These are phyloP conservation scores for Leptosphaerulina australis DNA, from an alignment of 2,329 filamentous ascomycete species.

Conservation along the genomic window DNA sequence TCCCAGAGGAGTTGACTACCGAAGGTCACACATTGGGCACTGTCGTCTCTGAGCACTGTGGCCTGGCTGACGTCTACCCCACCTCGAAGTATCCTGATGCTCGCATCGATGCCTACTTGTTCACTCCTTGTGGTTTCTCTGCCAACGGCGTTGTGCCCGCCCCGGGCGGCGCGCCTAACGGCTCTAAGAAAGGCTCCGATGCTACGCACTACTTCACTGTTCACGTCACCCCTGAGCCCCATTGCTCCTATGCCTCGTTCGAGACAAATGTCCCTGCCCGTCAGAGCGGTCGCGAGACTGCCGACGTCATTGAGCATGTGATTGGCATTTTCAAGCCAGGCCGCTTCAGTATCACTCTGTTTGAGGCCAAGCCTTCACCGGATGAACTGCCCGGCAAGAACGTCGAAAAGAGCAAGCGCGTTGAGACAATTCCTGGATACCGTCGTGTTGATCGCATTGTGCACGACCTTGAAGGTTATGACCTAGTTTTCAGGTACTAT, in stretches of 20 bases:
- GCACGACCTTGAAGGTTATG: constrained; percentile 96
- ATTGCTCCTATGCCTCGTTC: constrained; percentile 97
- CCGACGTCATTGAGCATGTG: constrained; percentile 90
- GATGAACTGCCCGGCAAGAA: constrained; percentile 52
- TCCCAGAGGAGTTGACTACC: constrained; percentile 79
- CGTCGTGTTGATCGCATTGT: constrained; percentile 91
- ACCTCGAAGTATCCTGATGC: constrained; percentile 87
- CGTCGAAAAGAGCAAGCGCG: constrained; percentile 53
- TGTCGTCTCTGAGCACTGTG: constrained; percentile 87
- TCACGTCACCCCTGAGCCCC: constrained; percentile 94
- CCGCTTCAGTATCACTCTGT: constrained; percentile 96
- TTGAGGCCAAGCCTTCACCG: constrained; percentile 76
- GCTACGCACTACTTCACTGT: constrained; percentile 90
- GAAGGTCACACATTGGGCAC: constrained; percentile 94
- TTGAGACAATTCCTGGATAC: constrained; percentile 86
- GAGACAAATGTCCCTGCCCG: constrained; percentile 95
- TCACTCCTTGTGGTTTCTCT: constrained; percentile 95
- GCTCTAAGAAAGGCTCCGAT: constrained; percentile 49
- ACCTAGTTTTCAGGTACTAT: constrained; percentile 95
- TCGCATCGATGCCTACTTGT: constrained; percentile 92
- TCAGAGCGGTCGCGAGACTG: constrained; percentile 85
- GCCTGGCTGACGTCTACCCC: constrained; percentile 87
- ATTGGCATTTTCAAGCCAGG: constrained; percentile 96
- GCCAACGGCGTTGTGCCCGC: constrained; percentile 94
- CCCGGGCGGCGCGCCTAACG: constrained; percentile 58